These are phyloP conservation scores for Acidiella bohemica DNA, from an alignment of 495 filamentous ascomycete species.

Conservation along the genomic window DNA sequence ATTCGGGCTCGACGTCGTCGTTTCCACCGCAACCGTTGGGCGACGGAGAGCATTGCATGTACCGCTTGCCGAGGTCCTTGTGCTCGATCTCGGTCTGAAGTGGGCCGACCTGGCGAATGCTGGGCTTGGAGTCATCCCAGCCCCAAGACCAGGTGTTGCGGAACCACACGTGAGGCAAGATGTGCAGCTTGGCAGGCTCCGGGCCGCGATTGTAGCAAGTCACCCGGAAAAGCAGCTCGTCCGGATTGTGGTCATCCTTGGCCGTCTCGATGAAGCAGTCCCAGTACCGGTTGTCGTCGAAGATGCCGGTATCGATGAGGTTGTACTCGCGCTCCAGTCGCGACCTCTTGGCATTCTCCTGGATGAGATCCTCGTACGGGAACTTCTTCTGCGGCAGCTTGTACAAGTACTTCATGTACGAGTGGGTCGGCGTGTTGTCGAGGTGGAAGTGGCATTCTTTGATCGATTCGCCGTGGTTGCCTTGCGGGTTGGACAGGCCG, in stretches of 20 bases:
- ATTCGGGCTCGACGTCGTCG: slow-evolving; percentile 65
- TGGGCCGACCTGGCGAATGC: slow-evolving; percentile 48
- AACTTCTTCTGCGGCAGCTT: slow-evolving; percentile 90
- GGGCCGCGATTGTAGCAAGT: slow-evolving; percentile 93
- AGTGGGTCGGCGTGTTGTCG: slow-evolving; percentile 85
- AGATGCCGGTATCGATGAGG: slow-evolving; percentile 77
- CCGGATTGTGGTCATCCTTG: slow-evolving; percentile 77
- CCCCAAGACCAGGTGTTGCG: slow-evolving; percentile 95
- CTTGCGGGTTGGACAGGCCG: slow-evolving; percentile 86
- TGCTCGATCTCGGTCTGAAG: slow-evolving; percentile 62
- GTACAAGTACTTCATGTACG: slow-evolving; percentile 98
- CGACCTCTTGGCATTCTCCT: slow-evolving; percentile 65
- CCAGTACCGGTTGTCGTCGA: slow-evolving; percentile 88
- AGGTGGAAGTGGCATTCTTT: slow-evolving; percentile 94
- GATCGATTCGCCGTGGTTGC: slow-evolving; percentile 91
- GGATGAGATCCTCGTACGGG: slow-evolving; percentile 73
- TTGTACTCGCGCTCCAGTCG: slow-evolving; percentile 77
- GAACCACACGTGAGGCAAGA: slow-evolving; percentile 92
- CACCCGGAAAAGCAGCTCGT: slow-evolving; percentile 85
- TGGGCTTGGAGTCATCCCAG: slow-evolving; percentile 65
- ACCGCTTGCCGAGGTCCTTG: slow-evolving; percentile 64
- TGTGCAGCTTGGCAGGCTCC: slow-evolving; percentile 79
- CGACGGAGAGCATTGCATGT: slow-evolving; percentile 75
- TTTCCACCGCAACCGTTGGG: slow-evolving; percentile 65
- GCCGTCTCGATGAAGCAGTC: slow-evolving; percentile 95